These are phyloP conservation scores for Coemansia sp. DNA, from an alignment of 192 early-diverging fungal genomes.

Conservation along the genomic window DNA sequence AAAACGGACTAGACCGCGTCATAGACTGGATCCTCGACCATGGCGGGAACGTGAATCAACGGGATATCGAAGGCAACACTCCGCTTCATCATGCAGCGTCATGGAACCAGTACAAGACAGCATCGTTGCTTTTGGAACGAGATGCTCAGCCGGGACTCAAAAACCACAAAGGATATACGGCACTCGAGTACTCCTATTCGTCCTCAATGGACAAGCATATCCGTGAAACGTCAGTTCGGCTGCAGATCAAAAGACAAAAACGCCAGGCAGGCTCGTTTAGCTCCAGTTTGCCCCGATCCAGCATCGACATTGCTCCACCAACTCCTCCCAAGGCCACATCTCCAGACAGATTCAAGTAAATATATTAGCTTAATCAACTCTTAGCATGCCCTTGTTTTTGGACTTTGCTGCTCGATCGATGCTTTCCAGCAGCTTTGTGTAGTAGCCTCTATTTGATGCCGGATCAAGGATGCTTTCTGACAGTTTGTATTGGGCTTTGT, in stretches of 20 bases:
- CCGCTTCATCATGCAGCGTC: constrained; percentile 48
- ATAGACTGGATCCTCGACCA: constrained; percentile 45
- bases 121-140: constrained; percentile 30
- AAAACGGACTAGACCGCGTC: constrained; percentile 43
- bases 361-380: constrained; percentile 28
- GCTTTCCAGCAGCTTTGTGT: constrained; percentile 34
- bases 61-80: constrained; percentile 51
- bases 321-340: constrained; percentile 15
- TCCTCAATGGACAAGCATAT: constrained; percentile 44
- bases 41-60: constrained; percentile 47
- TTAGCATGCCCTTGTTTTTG: constrained; percentile 23
- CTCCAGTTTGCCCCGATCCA: constrained; percentile 12
- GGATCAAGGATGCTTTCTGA: constrained; percentile 27
- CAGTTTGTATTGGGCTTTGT: constrained; percentile 24
- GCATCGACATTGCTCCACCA: constrained; percentile 17
- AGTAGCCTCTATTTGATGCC: constrained; percentile 36
- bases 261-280: constrained; percentile 20
- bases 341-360: constrained; percentile 14
- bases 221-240: constrained; percentile 14
- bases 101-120: constrained; percentile 45
- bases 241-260: constrained; percentile 40
- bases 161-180: constrained; percentile 52
- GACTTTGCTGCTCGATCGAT: constrained; percentile 32
- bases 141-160: constrained; percentile 36
- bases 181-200: constrained; percentile 47